Evolutionary conservation across 192 early-diverging fungal species (phyloP), one percentile per base, ranked within the genome.

Genomic region (Backusella tuberculispora): DNA sequence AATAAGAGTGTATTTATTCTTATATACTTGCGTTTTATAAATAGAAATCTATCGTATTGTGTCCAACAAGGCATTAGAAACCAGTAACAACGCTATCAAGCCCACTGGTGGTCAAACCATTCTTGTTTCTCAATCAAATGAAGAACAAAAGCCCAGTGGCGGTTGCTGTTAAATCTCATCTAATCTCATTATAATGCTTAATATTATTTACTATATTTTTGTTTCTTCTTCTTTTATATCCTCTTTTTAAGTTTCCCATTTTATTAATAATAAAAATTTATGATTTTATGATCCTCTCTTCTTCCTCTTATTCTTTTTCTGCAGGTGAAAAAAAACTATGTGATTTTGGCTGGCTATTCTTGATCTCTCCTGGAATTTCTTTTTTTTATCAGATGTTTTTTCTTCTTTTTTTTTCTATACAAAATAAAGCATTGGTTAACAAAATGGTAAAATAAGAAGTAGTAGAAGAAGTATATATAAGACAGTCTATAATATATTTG

Each of bases 21-120:
- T 34, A 34, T 34, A 34, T 34, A 34, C 12, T 29, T 21, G 6
- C 15, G 82, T 76, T 69, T 50, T 68, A 19, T 72, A 12, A 29
- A 47, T 81, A 92, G 94, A 96, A 90, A 96, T 96, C 72, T 99
- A 99, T 86, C 92, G 92, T 74, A 94, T 98, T 76, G 95, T 97
- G 14, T 97, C 97, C 67, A 96, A 95, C 93, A 97, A 96, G 81
- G 95, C 96, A 43, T 86, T 99, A 63, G 95, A 97, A 84, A 89
- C 84, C 68, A 87, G 85, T 75, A 88, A 89, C 46, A 91, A 94
- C 77, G 86, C 86, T 24, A 84, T 88, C 46, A 85, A 88, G 64
- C 91, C 91, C 24, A 90, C 89, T 45, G 85, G 87, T 65, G 90
- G 93, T 34, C 87, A 90, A 63, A 87, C 90, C 64, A 91, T 94